phyloP scores from a whole-genome alignment of 192 early-diverging fungal genomes.

The Martensiomyces pterosporus region DNA sequence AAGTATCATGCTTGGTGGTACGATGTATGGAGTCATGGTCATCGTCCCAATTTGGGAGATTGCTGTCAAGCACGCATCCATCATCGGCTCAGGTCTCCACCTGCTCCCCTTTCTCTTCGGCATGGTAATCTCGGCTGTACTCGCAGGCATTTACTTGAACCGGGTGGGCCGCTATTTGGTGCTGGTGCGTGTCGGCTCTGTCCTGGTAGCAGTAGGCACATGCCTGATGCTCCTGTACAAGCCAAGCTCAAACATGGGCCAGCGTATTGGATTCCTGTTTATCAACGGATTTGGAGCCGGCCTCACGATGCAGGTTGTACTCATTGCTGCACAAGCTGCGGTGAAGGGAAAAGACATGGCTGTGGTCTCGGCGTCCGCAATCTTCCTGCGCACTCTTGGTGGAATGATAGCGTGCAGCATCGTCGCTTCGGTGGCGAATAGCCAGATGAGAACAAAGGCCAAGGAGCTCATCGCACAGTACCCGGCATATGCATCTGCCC shows the following conservation, averaged over 20 bases:
- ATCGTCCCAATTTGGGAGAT: not conserved
- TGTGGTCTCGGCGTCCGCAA: not conserved
- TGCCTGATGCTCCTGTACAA: not conserved
- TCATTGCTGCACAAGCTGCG: not conserved
- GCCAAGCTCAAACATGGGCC: not conserved
- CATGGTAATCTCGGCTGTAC: not conserved
- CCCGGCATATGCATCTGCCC: not conserved
- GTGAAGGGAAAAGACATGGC: not conserved
- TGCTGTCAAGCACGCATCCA: not conserved
- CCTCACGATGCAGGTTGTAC: not conserved
- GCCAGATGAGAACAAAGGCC: not conserved
- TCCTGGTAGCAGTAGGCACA: not conserved
- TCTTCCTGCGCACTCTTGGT: not conserved
- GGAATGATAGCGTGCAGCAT: not conserved
- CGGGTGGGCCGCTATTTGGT: not conserved
- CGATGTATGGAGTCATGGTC: not conserved
- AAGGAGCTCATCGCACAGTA: not conserved
- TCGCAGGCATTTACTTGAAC: not conserved
- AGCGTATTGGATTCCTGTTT: not conserved
- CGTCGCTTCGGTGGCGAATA: not conserved
- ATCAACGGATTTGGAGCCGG: not conserved
- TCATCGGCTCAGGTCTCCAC: not conserved
- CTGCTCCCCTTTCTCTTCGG: not conserved
- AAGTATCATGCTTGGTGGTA: not conserved
- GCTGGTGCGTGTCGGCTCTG: not conserved